A percentile compares a stretch with the other conserved stretches of the same genome.
phyloP scores from a whole-genome alignment of 495 filamentous ascomycete genomes.

The Lichina pygmaea region DNA sequence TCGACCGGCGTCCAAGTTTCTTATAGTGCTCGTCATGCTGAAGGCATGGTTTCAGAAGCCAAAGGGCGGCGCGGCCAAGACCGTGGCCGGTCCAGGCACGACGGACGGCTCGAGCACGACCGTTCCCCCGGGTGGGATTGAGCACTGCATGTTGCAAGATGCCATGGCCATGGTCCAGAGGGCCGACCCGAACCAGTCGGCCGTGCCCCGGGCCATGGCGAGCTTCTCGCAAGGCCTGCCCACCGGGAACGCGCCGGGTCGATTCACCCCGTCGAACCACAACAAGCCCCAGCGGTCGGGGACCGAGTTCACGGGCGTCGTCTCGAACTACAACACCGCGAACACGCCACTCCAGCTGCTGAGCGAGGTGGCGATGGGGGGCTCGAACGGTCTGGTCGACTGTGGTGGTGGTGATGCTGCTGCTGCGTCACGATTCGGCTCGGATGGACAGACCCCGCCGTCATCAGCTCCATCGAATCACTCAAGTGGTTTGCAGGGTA shows the following conservation, averaged over 20 bases:
- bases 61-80: background rate
- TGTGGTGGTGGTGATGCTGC: background rate
- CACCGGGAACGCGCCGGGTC: background rate
- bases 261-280: background rate
- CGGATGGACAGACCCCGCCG: background rate
- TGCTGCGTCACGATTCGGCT: background rate
- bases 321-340: slow-evolving; percentile 1
- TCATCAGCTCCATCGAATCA: background rate
- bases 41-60: slow-evolving; percentile 37
- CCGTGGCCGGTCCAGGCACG: background rate
- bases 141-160: no score
- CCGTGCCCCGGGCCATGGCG: background rate
- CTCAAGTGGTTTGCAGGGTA: background rate
- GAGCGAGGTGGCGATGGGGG: slow-evolving; percentile 7
- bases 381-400: slow-evolving; percentile 3
- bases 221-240: background rate
- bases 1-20: slow-evolving; percentile 42
- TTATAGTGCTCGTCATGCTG: slow-evolving; percentile 46
- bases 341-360: slow-evolving; percentile 6
- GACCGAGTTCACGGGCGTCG: background rate
- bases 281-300: background rate
- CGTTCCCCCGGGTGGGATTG: background rate
- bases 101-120: background rate
- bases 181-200: background rate
- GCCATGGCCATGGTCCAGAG: no score